phyloP scores from a whole-genome alignment of 768 basidiomycete genomes.

The Lactarius tabidus region DNA sequence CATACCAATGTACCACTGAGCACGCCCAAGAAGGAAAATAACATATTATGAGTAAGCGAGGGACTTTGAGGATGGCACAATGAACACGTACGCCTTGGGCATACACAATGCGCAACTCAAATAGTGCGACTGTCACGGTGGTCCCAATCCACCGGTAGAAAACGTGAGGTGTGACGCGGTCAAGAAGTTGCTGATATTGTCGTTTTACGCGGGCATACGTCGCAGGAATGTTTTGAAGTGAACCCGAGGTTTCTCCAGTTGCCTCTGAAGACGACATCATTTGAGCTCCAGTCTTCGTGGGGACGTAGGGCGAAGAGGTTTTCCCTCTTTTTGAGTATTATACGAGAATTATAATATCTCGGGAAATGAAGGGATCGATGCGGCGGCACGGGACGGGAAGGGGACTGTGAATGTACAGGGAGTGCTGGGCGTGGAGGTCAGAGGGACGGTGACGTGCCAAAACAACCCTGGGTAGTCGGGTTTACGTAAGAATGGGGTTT shows the following conservation, averaged over 20 bases:
- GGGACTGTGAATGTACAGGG: neutral
- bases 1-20: constrained; percentile 90
- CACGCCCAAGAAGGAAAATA: neutral
- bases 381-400: neutral
- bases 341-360: constrained; percentile 3
- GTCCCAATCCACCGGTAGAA: constrained; percentile 88
- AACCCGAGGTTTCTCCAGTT: constrained; percentile 20
- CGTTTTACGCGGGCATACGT: constrained; percentile 54
- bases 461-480: neutral
- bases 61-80: neutral
- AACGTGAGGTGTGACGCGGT: constrained; percentile 87
- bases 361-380: neutral
- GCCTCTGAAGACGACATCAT: constrained; percentile 26
- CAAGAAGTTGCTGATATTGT: constrained; percentile 84
- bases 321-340: constrained; percentile 14
- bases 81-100: constrained; percentile 56
- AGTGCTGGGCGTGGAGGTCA: neutral
- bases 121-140: constrained; percentile 62
- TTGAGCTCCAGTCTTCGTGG: neutral
- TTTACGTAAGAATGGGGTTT: constrained; percentile 6
- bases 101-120: constrained; percentile 80
- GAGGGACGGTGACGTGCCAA: neutral
- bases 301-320: neutral
- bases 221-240: constrained; percentile 32
- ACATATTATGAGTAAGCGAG: constrained; percentile 8